These are phyloP conservation scores for Lophium mytilinum DNA, from an alignment of 495 filamentous ascomycete genomes.

Conservation along the genomic window DNA sequence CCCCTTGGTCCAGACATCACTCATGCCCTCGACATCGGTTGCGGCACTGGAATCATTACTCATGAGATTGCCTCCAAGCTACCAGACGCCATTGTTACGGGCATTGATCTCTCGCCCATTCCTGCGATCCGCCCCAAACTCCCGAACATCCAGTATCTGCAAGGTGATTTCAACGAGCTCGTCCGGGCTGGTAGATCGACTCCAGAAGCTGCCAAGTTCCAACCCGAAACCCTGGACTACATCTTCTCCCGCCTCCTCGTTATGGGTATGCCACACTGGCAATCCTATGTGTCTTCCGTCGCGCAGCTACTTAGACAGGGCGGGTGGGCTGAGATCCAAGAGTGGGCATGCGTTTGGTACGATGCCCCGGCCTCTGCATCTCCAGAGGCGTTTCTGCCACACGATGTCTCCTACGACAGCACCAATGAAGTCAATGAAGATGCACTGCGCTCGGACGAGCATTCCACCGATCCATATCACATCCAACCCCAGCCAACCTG, in stretches of 20 bases:
- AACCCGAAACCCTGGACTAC: background rate
- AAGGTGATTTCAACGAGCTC: conserved; percentile 7
- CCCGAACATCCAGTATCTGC: background rate
- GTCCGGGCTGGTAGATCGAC: background rate
- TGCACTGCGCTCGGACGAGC: background rate
- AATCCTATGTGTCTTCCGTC: background rate
- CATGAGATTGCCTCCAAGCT: conserved; percentile 2
- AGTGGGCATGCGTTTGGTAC: conserved; percentile 2
- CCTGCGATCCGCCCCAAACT: background rate
- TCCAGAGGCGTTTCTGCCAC: background rate
- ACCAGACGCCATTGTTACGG: background rate
- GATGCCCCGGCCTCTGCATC: background rate
- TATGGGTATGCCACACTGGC: conserved; percentile 7
- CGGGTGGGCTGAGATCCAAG: conserved; percentile 4
- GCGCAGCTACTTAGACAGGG: background rate
- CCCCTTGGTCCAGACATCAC: background rate
- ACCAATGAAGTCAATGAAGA: background rate
- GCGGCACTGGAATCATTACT: conserved; percentile 1
- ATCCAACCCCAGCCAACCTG: background rate
- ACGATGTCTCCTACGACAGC: background rate
- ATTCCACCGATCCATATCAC: background rate
- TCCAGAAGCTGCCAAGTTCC: background rate
- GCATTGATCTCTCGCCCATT: conserved; percentile 3
- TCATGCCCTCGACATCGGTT: conserved; percentile 3
- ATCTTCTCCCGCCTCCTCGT: conserved; percentile 6